Evolutionary conservation across 2,329 filamentous ascomycete genomes (phyloP), one percentile per base, ranked within the genome.

Genomic region (Lecanosticta acicola): DNA sequence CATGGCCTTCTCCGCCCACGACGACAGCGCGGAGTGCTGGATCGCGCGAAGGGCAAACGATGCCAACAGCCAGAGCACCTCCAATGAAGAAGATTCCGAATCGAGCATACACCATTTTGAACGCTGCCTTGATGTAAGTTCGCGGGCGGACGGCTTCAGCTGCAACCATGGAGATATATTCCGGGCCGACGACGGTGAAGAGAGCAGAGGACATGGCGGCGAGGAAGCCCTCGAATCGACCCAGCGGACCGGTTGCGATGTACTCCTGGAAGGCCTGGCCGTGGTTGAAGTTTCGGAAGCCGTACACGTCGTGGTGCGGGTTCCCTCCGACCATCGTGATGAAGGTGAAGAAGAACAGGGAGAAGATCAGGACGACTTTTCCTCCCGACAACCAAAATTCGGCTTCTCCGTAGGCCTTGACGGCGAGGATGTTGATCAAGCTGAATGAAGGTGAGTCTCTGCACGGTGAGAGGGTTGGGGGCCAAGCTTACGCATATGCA

Each of bases 361-460:
- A 66, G 42, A 72, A 55, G 57, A 74, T 72, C 48, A 74, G 51
- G 29, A 73, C 44, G 44, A 74, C 68, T 51, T 74, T 73, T 55
- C 68, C 68, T 32, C 67, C 68, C 2, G 77, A 76, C 2, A 81
- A 69, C 76, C 76, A 82, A 46, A 66, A 66, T 42, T 67, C 65
- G 29, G 59, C 64, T 48, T 72, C 70, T 17, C 71, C 71, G 43
- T 70, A 74, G 1, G 64, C 67, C 24, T 66, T 61, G 36, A 74
- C 71, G 32, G 71, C 68, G n/a, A 72, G 58, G 14, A 71, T 32
- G 51, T 74, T 74, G 56, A 70, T 70, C 35, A 69, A 41, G 33
- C 51, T 61, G 39, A 8, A 37, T 3, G 19, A 20, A 9, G 16
- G 34, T 38, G 51, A 7, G 11, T 5, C 36, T 32, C 43, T 51